Percentiles rank a stretch among this genome's conserved stretches.
Evolutionary conservation across 2,329 filamentous ascomycete species (phyloP).

Genomic region (Drechslera avenae): DNA sequence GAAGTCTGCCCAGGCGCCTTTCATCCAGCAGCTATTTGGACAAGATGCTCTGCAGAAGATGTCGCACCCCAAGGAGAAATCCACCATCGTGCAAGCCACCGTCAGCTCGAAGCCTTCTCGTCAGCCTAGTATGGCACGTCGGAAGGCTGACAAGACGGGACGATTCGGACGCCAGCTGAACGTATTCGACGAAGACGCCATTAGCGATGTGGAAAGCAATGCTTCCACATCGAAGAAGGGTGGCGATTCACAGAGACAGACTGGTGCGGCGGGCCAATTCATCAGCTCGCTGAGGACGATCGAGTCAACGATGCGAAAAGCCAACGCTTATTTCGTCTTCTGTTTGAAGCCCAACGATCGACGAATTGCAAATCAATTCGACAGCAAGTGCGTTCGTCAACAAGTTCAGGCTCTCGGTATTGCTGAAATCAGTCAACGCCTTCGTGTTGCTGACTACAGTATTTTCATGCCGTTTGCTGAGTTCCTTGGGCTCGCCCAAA

Average conservation of each 20-base stretch:
- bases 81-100: slow-evolving; percentile 91
- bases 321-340: slow-evolving; percentile 95
- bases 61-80: slow-evolving; percentile 88
- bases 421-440: slow-evolving; percentile 91
- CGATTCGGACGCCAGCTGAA: slow-evolving; percentile 51
- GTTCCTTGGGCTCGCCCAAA: slow-evolving; percentile 86
- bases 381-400: slow-evolving; percentile 95
- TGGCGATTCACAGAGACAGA: slow-evolving; percentile 58
- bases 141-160: slow-evolving; percentile 66
- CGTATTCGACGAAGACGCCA: slow-evolving; percentile 54
- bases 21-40: slow-evolving; percentile 89
- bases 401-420: slow-evolving; percentile 96
- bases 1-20: slow-evolving; percentile 83
- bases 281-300: slow-evolving; percentile 87
- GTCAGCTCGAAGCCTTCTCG: slow-evolving; percentile 94
- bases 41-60: slow-evolving; percentile 92
- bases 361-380: slow-evolving; percentile 96
- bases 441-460: slow-evolving; percentile 93
- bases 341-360: slow-evolving; percentile 97
- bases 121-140: slow-evolving; percentile 88
- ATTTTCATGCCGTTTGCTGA: slow-evolving; percentile 95
- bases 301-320: slow-evolving; percentile 81
- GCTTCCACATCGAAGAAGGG: slow-evolving; percentile 50
- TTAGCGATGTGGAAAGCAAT: slow-evolving; percentile 50
- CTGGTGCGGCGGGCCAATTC: slow-evolving; percentile 92